Evolutionary conservation across 768 basidiomycete species (phyloP).

Genomic region (Russula olivacea): DNA sequence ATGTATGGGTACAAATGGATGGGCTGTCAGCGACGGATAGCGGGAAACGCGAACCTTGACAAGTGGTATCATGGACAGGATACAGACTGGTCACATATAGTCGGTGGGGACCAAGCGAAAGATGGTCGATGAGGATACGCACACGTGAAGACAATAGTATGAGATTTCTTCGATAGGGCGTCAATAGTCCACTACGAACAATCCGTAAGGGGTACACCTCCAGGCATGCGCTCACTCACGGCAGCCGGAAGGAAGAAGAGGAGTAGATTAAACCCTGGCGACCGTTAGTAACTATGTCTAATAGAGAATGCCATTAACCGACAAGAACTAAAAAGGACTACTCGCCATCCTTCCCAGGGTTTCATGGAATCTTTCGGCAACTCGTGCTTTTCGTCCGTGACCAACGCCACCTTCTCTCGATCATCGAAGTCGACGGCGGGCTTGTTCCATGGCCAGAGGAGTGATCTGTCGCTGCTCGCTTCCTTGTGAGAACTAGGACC

Average conservation of each 20-base stretch:
- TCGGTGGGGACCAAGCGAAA: background rate
- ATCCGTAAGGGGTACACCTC: background rate
- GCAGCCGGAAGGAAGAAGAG: conserved; percentile 61
- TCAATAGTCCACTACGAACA: conserved; percentile 49
- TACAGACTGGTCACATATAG: conserved; percentile 42
- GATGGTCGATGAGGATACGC: conserved; percentile 27
- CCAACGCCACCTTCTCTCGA: conserved; percentile 20
- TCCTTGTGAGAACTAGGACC: background rate
- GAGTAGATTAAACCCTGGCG: conserved; percentile 63
- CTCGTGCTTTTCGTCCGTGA: conserved; percentile 14
- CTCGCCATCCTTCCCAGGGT: conserved; percentile 46
- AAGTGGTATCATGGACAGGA: conserved; percentile 69
- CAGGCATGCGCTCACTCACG: conserved; percentile 37
- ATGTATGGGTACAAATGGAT: background rate
- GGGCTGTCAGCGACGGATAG: background rate
- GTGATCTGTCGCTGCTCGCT: background rate
- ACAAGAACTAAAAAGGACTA: conserved; percentile 55
- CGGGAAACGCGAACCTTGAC: conserved; percentile 49
- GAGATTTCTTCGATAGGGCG: conserved; percentile 41
- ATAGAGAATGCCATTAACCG: background rate
- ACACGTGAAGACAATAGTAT: conserved; percentile 60
- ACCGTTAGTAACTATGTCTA: background rate
- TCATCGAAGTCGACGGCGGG: conserved; percentile 8
- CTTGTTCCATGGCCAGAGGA: conserved; percentile 17
- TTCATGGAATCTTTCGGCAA: conserved; percentile 15